A percentile compares a stretch with the other conserved stretches of the same genome.
Conservation (phyloP, 768 basidiomycete species). For the Amanita thiersii region DNA sequence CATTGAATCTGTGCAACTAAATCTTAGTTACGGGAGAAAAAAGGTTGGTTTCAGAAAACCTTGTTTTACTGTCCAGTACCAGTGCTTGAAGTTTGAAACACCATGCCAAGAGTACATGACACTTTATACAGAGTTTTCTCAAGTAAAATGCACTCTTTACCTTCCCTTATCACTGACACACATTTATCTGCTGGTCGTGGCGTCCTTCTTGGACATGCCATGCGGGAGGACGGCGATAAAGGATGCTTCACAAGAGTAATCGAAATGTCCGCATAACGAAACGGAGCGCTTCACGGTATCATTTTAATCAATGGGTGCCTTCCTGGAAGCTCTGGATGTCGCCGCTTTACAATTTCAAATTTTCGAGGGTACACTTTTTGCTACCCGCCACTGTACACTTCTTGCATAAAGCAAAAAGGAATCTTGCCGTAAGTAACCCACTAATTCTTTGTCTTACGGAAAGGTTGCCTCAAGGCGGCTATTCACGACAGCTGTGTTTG, state of each 20-base stretch:
- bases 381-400: background rate
- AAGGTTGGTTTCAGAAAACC: no score
- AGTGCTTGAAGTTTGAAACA: no score
- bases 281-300: slow-evolving; percentile 6
- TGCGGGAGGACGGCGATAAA: no score
- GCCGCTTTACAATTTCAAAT: slow-evolving; percentile 8
- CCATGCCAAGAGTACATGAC: no score
- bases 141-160: no score
- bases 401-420: slow-evolving; percentile 2
- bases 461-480: slow-evolving; percentile 1
- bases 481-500: background rate
- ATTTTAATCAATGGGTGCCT: slow-evolving; percentile 3
- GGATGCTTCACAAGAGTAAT: slow-evolving; percentile 3
- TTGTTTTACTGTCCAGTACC: no score
- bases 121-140: no score
- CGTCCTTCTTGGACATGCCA: no score
- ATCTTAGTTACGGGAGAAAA: background rate
- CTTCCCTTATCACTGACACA: no score
- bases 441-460: slow-evolving; percentile 1
- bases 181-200: no score
- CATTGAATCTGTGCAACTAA: slow-evolving; percentile 8
- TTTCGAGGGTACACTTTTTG: slow-evolving; percentile 4
- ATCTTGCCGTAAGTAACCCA: slow-evolving; percentile 7
- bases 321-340: slow-evolving; percentile 7
- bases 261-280: slow-evolving; percentile 3